Conservation (phyloP, 345 rosid species). For the Dovyalis caffra region DNA sequence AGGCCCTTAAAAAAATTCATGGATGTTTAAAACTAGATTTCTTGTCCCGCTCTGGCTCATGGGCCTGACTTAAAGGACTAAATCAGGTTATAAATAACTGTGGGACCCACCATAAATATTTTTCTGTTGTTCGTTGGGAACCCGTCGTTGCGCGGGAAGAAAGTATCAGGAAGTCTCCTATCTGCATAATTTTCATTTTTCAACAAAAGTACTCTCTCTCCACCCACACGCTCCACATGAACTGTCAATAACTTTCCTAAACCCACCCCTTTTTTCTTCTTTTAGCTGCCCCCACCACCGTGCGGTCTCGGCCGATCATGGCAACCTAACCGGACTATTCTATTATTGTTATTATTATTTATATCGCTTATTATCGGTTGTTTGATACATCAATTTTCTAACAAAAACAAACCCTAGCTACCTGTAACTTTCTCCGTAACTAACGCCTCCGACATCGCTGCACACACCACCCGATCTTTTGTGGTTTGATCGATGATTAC, state of each 20-base stretch:
- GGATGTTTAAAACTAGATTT: too few species aligned
- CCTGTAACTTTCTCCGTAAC: background rate
- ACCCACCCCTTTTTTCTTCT: background rate
- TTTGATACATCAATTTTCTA: background rate
- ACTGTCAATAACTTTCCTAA: background rate
- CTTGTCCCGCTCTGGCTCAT: too few species aligned
- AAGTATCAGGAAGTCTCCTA: background rate
- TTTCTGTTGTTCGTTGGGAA: constrained; percentile 39
- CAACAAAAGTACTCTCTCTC: accelerated
- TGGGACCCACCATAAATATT: too few species aligned
- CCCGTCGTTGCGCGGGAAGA: background rate
- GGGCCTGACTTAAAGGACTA: too few species aligned
- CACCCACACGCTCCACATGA: background rate
- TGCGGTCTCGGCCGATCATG: background rate
- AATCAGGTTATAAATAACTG: too few species aligned
- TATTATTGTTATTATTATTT: too few species aligned
- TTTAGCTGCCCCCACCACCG: too few species aligned
- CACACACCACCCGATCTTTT: background rate
- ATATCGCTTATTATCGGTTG: background rate
- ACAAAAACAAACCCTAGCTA: background rate
- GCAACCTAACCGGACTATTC: background rate
- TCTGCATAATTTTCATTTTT: too few species aligned
- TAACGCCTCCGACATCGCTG: background rate
- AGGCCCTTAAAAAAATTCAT: too few species aligned
- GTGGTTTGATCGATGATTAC: too few species aligned